A percentile compares a stretch with the other conserved stretches of the same genome.
Conservation (phyloP, 2,329 filamentous ascomycete species). For the Fusarium foetens region DNA sequence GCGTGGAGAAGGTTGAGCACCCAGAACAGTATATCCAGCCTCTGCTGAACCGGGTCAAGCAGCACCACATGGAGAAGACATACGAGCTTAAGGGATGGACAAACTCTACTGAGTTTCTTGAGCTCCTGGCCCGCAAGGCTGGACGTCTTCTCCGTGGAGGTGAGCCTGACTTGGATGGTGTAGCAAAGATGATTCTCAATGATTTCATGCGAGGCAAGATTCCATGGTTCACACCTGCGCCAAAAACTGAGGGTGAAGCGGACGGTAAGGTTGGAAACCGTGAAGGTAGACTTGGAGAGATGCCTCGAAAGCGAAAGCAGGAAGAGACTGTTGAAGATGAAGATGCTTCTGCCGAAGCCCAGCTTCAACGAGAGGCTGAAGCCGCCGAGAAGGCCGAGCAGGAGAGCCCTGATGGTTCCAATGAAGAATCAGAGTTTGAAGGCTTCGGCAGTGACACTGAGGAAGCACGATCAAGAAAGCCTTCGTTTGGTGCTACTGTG, state of each 20-base stretch:
- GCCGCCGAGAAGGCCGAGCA: constrained; percentile 47
- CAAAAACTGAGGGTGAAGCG: constrained; percentile 64
- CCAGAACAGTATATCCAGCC: constrained; percentile 95
- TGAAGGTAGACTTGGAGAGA: constrained; percentile 84
- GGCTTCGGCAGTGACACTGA: constrained; percentile 52
- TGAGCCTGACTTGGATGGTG: constrained; percentile 94
- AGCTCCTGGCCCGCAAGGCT: constrained; percentile 85
- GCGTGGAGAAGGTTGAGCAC: constrained; percentile 95
- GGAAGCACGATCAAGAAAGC: constrained; percentile 46
- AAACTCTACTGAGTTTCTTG: constrained; percentile 83
- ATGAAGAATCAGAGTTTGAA: constrained; percentile 52
- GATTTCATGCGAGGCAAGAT: constrained; percentile 96
- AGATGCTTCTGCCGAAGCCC: constrained; percentile 48
- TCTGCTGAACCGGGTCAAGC: constrained; percentile 82
- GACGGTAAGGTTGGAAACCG: constrained; percentile 71
- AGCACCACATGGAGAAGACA: constrained; percentile 89
- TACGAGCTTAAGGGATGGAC: constrained; percentile 87
- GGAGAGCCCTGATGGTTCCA: constrained; percentile 50
- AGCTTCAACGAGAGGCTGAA: constrained; percentile 43
- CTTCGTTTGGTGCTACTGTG: constrained; percentile 46
- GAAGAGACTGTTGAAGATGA: constrained; percentile 62
- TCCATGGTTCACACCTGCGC: constrained; percentile 92
- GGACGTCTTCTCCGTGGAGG: constrained; percentile 89
- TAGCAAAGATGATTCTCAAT: constrained; percentile 96
- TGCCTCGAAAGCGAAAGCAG: constrained; percentile 80